These are phyloP conservation scores for Alternaria dauci DNA, from an alignment of 2,329 filamentous ascomycete genomes.

Conservation along the genomic window DNA sequence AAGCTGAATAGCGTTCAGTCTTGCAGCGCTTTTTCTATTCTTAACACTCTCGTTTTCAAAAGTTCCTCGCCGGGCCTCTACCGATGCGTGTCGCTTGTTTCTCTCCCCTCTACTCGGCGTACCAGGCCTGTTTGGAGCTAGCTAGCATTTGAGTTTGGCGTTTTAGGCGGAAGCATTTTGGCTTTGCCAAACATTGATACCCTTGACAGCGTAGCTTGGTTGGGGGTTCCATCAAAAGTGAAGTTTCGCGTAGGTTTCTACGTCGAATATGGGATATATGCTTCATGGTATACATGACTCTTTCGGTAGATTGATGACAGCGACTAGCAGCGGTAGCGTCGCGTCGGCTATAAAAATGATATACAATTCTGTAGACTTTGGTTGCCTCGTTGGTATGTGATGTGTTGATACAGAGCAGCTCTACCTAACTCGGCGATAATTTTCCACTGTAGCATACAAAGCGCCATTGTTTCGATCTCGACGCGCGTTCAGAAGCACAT, in stretches of 20 bases:
- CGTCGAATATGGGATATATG: conserved; percentile 9
- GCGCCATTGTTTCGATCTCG: background rate
- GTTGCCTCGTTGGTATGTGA: background rate
- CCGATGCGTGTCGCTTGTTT: background rate
- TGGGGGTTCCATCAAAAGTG: conserved; percentile 18
- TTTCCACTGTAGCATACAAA: background rate
- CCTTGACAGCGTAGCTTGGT: conserved; percentile 18
- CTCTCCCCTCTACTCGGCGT: background rate
- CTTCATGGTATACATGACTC: conserved; percentile 6
- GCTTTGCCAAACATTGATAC: conserved; percentile 5
- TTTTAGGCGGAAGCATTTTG: conserved; percentile 5
- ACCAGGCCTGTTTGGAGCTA: background rate
- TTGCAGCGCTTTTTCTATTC: background rate
- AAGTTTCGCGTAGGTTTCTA: conserved; percentile 1
- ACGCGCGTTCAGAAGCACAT: background rate
- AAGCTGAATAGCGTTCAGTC: conserved; percentile 13
- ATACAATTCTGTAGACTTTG: background rate
- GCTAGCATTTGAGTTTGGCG: conserved; percentile 3
- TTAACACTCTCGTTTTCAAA: background rate
- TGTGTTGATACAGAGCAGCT: too few relatives aligned
- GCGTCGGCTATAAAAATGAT: background rate
- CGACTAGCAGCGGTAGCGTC: background rate
- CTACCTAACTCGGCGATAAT: background rate
- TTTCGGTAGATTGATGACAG: conserved; percentile 1
- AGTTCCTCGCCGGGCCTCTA: background rate